Evolutionary conservation across 2,329 filamentous ascomycete genomes (phyloP), one percentile per base, ranked within the genome.

Genomic region (Aspergillus ochraceus): DNA sequence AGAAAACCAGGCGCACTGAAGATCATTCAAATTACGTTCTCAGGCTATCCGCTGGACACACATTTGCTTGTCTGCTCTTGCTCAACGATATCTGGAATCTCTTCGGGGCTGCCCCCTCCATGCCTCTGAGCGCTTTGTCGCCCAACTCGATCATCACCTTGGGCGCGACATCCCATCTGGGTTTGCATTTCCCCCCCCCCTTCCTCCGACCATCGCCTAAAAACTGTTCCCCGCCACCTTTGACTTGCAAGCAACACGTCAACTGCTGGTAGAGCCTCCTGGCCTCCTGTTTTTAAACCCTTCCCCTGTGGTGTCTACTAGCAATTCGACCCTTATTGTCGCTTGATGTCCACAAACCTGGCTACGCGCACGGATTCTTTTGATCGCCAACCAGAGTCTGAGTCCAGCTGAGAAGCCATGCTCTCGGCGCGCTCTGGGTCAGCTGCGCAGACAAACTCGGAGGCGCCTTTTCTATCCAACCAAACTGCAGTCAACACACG

Each of bases 371-470:
- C 14, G 19, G 50, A 30, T n/a, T 22, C n/a, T 47, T 22, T 22
- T 30, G 20, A 22, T 32, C 42, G 42, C 26, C 17, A n/a, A 11
- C n/a, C 22, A 26, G n/a, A 26, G 53, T 17, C 26, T 39, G 19
- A 54, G 6, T 20, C 19, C 9, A 45, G 6, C 36, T 42, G 39
- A 45, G 59, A 60, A 57, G 70, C 55, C 61, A 78, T 79, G 76
- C 70, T 70, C 67, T 73, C 76, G 68, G 74, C 75, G 71, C 74
- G 71, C 70, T 69, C 71, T 58, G 80, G 80, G 70, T 74, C 76
- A 64, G 76, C 79, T 68, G 75, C 87, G 75, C 81, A 86, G 69
- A 84, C 86, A 72, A 86, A 84, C 72, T 81, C 87, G 71, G 84
- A 88, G 74, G 76, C 81, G 60, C 74, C 79, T 67, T 72, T 76